Evolutionary conservation across 1,284 basidiomycete species (phyloP).

Genomic region (Clitocybe nebularis): DNA sequence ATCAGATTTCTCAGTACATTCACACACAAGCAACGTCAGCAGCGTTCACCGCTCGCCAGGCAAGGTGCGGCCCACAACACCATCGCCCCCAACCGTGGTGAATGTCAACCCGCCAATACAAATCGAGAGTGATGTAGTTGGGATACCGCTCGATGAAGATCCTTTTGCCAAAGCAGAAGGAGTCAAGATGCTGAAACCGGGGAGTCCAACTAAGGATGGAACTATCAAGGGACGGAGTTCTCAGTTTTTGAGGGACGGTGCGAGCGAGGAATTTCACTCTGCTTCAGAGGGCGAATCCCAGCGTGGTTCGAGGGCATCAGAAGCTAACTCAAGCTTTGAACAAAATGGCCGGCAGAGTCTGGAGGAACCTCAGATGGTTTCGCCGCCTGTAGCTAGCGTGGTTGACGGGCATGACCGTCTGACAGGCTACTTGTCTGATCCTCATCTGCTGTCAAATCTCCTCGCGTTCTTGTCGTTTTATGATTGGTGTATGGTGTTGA

Average conservation of each 20-base stretch:
- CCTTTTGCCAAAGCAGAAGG: slow-evolving; percentile 54
- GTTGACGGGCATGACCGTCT: slow-evolving; percentile 33
- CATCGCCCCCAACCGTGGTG: background rate
- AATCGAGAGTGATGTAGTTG: slow-evolving; percentile 20
- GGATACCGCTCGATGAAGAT: slow-evolving; percentile 45
- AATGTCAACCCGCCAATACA: slow-evolving; percentile 5
- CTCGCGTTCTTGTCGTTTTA: slow-evolving; percentile 57
- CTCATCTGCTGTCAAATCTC: slow-evolving; percentile 46
- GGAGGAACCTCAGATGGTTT: slow-evolving; percentile 1
- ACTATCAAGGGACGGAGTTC: slow-evolving; percentile 3
- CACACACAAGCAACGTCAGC: slow-evolving; percentile 4
- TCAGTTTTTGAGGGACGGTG: slow-evolving; percentile 2
- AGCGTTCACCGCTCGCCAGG: slow-evolving; percentile 1
- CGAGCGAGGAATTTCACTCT: slow-evolving; percentile 9
- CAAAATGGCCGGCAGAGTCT: slow-evolving; percentile 9
- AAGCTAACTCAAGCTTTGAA: slow-evolving; percentile 24
- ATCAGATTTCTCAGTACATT: slow-evolving; percentile 6
- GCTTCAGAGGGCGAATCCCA: slow-evolving; percentile 8
- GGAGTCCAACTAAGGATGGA: background rate
- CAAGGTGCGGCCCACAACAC: slow-evolving; percentile 6
- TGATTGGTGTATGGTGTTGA: slow-evolving; percentile 62
- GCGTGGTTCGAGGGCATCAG: background rate
- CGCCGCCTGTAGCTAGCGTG: slow-evolving; percentile 20
- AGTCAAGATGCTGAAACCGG: slow-evolving; percentile 25
- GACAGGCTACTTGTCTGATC: slow-evolving; percentile 44